Base-by-base conservation (phyloP, 208 protist genomes). In the Paratrypanosoma confusum region DNA sequence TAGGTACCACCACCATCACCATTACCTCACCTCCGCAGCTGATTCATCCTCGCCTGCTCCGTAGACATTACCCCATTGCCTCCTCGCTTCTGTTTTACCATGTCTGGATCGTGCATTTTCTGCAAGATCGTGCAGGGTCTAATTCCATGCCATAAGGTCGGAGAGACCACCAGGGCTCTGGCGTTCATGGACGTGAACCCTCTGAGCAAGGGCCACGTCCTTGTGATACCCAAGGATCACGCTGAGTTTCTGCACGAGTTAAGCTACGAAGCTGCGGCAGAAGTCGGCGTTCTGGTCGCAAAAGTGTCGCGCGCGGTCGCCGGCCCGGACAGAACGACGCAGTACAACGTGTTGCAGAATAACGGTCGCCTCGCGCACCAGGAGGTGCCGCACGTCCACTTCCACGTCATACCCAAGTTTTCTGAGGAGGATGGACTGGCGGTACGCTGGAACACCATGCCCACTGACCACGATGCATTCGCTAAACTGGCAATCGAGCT, bases 301-400 rank as follows among this genome's bases (percentile, higher is more conserved):
- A 65, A 76, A 33, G 44, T 85, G 29, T 48, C 56, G 39, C 74
- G 76, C 29, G 70, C 66, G 5, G 72, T 88, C 6, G 77, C 81
- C 8, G 76, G 75, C 0, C 56, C 69, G 3, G 65, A 78, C 10
- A 62, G 57, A 4, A 41, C 31, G 14, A 81, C 58, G 37, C 57
- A 88, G 61, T 96, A 95, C 78, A 95, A 96, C 45, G 57, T 96
- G 4, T 72, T 96, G 23, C 87, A 95, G 63, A 96, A 96, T 61
- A 95, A 96, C 48, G 90, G 90, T 26, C 38, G 24, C 14, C 36
- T 92, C 7, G 90, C 90, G 6, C 79, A 94, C 41, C 90, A 96
- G 72, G 80, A 77, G 56, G 90, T 96, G 57, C 61, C 64, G 22
- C 90, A 96, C 52, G 87, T 95, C 26, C 90, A 96, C 79, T 93